Base-by-base conservation (phyloP, 805 yeast species). In the Monosporozyma aerobia region DNA sequence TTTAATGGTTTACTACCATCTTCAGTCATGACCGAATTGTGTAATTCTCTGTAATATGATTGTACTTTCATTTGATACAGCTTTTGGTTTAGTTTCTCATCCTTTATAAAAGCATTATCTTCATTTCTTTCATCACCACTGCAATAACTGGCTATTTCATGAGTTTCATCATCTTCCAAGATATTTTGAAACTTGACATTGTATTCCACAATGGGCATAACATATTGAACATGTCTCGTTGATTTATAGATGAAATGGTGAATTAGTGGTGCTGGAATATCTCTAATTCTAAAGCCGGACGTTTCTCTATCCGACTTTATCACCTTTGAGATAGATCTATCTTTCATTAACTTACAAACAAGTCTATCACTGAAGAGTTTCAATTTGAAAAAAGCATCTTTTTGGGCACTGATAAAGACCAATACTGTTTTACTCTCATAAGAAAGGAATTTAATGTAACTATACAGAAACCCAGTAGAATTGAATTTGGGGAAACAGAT, bases 401-500 rank as follows among this genome's bases (percentile, higher is more conserved):
- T 86, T 65, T 82, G 88, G 1, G 75, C 73, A 57, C 74, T 69
- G 6, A 79, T 70, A n/a, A 79, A 54, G 2, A 78, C 74, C 22
- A 79, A 59, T 1, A 76, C 73, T 2, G 77, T 59, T 51, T 67
- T 69, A 14, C 54, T 53, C 14, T 32, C 47, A 23, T 68, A 69
- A 16, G 71, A 64, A 47, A 83, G 63, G 57, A 82, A 81, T 53
- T 81, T 82, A 45, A 90, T 85, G 61, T 85, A 88, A 11, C 89
- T 82, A 63, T 94, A 87, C 5, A 92, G 69, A 61, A 90, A 94
- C 9, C 99, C 99, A 57, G 82, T 82, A 1, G 88, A 72, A 63
- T 94, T 92, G 72, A 92, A 92, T 59, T 86, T 81, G 0, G 98
- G 96, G 65, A 92, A 75, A 67, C 99, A 92, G 0, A 92, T 75